Evolutionary conservation across 2,329 filamentous ascomycete species (phyloP).

Genomic region (Beauveria sp.): DNA sequence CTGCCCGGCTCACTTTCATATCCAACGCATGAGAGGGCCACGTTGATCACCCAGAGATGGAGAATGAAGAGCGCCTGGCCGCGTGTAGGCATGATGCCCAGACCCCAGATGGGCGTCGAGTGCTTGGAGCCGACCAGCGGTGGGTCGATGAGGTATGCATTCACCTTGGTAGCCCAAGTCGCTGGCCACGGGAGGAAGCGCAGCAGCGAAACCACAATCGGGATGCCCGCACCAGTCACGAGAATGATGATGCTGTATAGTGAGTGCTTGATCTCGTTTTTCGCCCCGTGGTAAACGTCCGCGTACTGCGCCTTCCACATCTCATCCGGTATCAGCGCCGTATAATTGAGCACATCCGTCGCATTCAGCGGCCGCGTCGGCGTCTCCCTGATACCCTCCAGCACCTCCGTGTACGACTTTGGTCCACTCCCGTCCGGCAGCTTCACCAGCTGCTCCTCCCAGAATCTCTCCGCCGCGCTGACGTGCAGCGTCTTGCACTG

Average conservation of each 20-base stretch:
- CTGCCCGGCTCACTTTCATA: conserved; percentile 22
- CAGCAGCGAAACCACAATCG: conserved; percentile 21
- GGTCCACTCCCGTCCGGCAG: conserved; percentile 3
- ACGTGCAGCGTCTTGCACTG: conserved; percentile 8
- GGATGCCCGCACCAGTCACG: conserved; percentile 18
- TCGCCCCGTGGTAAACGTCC: not conserved
- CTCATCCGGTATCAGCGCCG: conserved; percentile 9
- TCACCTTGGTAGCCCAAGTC: conserved; percentile 12
- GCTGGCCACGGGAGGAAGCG: conserved; percentile 22
- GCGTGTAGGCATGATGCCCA: conserved; percentile 18
- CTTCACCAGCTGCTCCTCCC: conserved; percentile 14
- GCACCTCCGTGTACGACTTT: conserved; percentile 11
- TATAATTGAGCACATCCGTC: conserved; percentile 12
- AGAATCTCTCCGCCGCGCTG: conserved; percentile 12
- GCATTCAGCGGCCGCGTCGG: conserved; percentile 4
- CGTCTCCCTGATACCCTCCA: conserved; percentile 8
- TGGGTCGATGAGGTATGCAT: conserved; percentile 18
- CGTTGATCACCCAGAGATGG: conserved; percentile 30
- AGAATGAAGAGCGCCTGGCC: conserved; percentile 35
- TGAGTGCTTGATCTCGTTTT: conserved; percentile 13
- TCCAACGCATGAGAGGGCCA: conserved; percentile 23
- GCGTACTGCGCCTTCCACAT: conserved; percentile 6
- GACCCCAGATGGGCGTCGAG: conserved; percentile 14
- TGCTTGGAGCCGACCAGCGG: conserved; percentile 17
- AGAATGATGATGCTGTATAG: conserved; percentile 21